Conservation (phyloP, 2,329 filamentous ascomycete species). For the Eutypa lata region DNA sequence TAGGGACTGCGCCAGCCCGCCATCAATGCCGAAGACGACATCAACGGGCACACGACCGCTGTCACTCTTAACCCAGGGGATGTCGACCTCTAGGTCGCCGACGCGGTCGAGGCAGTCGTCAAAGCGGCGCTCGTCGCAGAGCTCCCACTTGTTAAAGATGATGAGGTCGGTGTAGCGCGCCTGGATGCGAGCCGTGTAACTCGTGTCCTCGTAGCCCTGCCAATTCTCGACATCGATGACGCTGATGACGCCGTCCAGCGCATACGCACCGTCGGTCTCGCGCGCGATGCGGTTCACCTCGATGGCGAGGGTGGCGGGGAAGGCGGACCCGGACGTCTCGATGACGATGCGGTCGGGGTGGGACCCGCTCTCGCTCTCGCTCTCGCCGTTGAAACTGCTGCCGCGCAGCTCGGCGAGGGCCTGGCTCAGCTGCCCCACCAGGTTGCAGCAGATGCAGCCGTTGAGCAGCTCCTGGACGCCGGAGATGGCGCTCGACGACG, state of each 20-base stretch:
- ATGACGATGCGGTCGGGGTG: conserved; percentile 83
- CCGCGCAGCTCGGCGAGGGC: conserved; percentile 72
- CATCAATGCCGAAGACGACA: conserved; percentile 84
- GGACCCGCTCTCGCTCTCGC: conserved; percentile 21
- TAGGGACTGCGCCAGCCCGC: conserved; percentile 63
- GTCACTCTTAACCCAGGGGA: conserved; percentile 81
- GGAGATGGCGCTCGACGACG: conserved; percentile 75
- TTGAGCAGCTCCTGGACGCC: conserved; percentile 92
- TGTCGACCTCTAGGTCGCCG: conserved; percentile 76
- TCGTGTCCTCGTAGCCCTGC: conserved; percentile 87
- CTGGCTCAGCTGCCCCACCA: conserved; percentile 83
- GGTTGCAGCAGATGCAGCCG: conserved; percentile 98
- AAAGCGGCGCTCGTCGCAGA: conserved; percentile 66
- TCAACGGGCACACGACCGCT: conserved; percentile 75
- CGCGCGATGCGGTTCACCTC: conserved; percentile 78
- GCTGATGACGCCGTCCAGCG: conserved; percentile 81
- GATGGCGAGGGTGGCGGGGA: conserved; percentile 85
- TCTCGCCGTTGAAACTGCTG: conserved; percentile 3
- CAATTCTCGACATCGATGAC: conserved; percentile 96
- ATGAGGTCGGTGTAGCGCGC: conserved; percentile 87
- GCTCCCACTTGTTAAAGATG: conserved; percentile 92
- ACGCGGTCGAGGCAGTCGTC: conserved; percentile 77
- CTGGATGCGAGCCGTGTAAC: conserved; percentile 84
- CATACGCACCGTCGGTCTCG: conserved; percentile 65
- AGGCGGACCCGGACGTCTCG: conserved; percentile 86